Conservation (phyloP, 208 protist genomes). For the Borovskyia barvae region DNA sequence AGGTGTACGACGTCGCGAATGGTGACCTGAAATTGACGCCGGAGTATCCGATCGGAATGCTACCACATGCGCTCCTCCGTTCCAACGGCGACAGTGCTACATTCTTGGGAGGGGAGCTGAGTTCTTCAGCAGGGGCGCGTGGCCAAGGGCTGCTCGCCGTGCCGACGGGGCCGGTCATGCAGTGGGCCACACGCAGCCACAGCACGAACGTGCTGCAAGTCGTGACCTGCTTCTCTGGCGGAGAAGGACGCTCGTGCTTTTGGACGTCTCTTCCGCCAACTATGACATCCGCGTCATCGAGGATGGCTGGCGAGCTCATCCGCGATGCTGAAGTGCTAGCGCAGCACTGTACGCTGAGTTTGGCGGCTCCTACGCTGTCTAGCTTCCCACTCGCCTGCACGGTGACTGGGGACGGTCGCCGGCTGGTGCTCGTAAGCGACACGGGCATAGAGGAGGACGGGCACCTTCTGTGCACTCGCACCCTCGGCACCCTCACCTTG, state of each 20-base stretch:
- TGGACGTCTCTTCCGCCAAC: conserved; percentile 44
- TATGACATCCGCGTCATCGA: not conserved
- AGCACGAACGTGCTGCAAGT: conserved; percentile 45
- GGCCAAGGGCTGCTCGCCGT: not conserved
- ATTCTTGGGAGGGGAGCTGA: too few species aligned
- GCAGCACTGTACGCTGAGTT: conserved; percentile 40
- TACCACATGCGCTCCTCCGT: conserved; percentile 31
- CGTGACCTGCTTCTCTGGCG: conserved; percentile 48
- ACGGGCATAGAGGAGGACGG: conserved; percentile 57
- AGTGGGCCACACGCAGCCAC: conserved; percentile 35
- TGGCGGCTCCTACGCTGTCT: conserved; percentile 44
- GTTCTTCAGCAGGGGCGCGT: too few species aligned
- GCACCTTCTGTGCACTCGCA: conserved; percentile 46
- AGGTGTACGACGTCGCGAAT: conserved; percentile 41
- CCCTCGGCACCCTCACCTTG: conserved; percentile 50
- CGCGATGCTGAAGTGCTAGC: conserved; percentile 30
- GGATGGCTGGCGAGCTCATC: not conserved
- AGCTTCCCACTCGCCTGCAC: conserved; percentile 55
- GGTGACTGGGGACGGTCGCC: conserved; percentile 21
- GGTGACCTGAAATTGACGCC: conserved; percentile 16
- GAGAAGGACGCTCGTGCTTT: conserved; percentile 36
- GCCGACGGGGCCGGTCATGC: conserved; percentile 19
- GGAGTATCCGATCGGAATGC: conserved; percentile 31
- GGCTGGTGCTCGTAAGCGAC: conserved; percentile 55
- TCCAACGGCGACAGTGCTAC: not conserved